These are phyloP conservation scores for Lactarius psammicola DNA, from an alignment of 768 basidiomycete species.

Conservation along the genomic window DNA sequence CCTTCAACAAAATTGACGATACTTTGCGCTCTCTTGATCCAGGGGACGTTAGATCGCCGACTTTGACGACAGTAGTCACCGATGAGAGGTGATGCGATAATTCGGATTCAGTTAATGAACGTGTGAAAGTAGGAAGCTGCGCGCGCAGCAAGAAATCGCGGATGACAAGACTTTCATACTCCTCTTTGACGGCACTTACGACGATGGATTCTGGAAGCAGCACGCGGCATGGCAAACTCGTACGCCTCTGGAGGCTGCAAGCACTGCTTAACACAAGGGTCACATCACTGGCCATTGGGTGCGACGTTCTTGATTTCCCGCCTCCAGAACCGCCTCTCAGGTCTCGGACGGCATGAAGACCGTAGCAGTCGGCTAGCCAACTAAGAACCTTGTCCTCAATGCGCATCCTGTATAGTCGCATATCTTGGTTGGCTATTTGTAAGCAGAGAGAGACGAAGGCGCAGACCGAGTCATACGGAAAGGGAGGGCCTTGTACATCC, in stretches of 20 bases:
- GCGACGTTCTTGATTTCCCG: conserved; percentile 45
- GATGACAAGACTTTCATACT: conserved; percentile 55
- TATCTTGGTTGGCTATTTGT: conserved; percentile 73
- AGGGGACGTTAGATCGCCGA: conserved; percentile 46
- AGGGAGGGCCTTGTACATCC: conserved; percentile 85
- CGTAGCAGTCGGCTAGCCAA: conserved; percentile 81
- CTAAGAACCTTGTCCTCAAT: conserved; percentile 82
- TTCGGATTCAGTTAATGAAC: conserved; percentile 22
- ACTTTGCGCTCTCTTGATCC: conserved; percentile 59
- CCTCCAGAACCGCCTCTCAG: conserved; percentile 39
- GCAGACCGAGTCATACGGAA: conserved; percentile 89
- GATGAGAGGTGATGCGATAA: neutral
- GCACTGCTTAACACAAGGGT: conserved; percentile 61
- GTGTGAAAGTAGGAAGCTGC: conserved; percentile 48
- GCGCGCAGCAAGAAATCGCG: conserved; percentile 70
- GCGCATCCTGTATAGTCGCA: conserved; percentile 77
- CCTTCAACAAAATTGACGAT: conserved; percentile 60
- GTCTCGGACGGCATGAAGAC: conserved; percentile 39
- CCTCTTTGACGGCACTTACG: conserved; percentile 57
- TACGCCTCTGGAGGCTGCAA: conserved; percentile 52
- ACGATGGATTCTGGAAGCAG: conserved; percentile 69
- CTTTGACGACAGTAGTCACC: neutral
- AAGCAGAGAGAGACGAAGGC: conserved; percentile 71
- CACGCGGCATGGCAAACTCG: conserved; percentile 47
- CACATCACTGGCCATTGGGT: conserved; percentile 58